phyloP scores from a whole-genome alignment of 768 basidiomycete species.

The Gloeostereum incarnatum region DNA sequence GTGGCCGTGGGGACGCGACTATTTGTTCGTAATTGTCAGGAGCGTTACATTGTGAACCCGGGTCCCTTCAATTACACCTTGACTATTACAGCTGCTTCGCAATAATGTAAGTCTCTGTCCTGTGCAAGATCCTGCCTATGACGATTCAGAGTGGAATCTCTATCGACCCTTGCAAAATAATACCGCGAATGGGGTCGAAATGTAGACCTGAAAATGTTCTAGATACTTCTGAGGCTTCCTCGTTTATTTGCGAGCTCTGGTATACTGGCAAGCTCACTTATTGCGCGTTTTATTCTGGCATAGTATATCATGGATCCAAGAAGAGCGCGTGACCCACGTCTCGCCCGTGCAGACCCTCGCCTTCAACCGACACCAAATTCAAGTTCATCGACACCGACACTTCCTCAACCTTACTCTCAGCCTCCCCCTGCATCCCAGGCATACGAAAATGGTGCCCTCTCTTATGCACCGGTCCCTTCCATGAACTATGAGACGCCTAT shows the following conservation, averaged over 20 bases:
- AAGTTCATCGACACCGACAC: conserved; percentile 26
- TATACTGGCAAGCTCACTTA: neutral
- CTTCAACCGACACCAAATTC: conserved; percentile 36
- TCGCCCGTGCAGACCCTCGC: conserved; percentile 62
- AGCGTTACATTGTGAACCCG: no score
- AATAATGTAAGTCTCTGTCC: neutral
- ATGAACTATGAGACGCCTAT: conserved; percentile 2
- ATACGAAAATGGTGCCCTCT: neutral
- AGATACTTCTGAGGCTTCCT: conserved; percentile 90
- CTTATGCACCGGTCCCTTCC: conserved; percentile 1
- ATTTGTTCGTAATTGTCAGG: no score
- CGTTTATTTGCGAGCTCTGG: conserved; percentile 2
- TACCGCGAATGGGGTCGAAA: conserved; percentile 43
- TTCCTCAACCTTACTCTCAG: conserved; percentile 18
- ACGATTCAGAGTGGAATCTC: conserved; percentile 96
- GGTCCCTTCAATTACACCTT: no score
- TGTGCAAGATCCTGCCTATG: conserved; percentile 18
- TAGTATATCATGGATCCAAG: conserved; percentile 61
- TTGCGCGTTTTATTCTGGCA: conserved; percentile 8
- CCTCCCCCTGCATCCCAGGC: conserved; percentile 13
- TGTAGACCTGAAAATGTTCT: conserved; percentile 74
- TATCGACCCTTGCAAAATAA: conserved; percentile 53
- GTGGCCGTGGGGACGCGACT: no score
- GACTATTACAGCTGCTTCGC: no score
- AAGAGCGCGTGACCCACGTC: conserved; percentile 71